Evolutionary conservation across 768 basidiomycete genomes (phyloP).

Genomic region (Termitomyces sp.): DNA sequence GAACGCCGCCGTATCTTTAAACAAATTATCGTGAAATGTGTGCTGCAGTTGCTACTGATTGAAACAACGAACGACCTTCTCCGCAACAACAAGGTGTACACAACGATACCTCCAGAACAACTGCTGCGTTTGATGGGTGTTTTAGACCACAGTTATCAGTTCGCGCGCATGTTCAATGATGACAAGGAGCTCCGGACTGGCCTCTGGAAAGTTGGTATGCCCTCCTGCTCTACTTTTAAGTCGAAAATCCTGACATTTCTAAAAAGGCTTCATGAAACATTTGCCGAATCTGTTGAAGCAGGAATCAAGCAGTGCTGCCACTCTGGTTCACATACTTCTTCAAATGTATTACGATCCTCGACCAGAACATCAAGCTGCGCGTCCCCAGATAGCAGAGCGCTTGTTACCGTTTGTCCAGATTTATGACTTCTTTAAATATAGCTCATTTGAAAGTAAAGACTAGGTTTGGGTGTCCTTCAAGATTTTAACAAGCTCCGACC

Average conservation of each 20-base stretch:
- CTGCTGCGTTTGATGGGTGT: constrained; percentile 92
- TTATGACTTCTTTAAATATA: background rate
- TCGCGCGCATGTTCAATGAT: constrained; percentile 95
- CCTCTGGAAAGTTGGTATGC: constrained; percentile 98
- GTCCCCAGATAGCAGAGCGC: constrained; percentile 72
- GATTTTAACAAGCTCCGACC: constrained; percentile 87
- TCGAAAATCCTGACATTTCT: background rate
- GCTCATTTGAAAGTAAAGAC: constrained; percentile 35
- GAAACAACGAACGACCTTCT: constrained; percentile 96
- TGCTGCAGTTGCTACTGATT: constrained; percentile 90
- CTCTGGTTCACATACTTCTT: constrained; percentile 85
- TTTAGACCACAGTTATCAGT: constrained; percentile 95
- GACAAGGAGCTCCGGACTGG: constrained; percentile 96
- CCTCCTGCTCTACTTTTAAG: background rate
- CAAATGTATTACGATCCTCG: constrained; percentile 93
- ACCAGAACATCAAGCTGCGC: constrained; percentile 79
- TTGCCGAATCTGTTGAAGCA: constrained; percentile 96
- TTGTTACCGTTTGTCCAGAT: constrained; percentile 55
- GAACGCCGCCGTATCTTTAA: constrained; percentile 88
- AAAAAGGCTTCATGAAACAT: constrained; percentile 97
- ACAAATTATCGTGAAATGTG: constrained; percentile 99
- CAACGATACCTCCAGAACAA: constrained; percentile 90
- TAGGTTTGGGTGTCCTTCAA: constrained; percentile 81
- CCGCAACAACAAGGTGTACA: constrained; percentile 88
- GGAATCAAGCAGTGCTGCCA: constrained; percentile 95